Percentiles rank a stretch among this genome's conserved stretches.
These are phyloP conservation scores for Keithomyces neogunnii DNA, from an alignment of 2,329 filamentous ascomycete genomes.

Conservation along the genomic window DNA sequence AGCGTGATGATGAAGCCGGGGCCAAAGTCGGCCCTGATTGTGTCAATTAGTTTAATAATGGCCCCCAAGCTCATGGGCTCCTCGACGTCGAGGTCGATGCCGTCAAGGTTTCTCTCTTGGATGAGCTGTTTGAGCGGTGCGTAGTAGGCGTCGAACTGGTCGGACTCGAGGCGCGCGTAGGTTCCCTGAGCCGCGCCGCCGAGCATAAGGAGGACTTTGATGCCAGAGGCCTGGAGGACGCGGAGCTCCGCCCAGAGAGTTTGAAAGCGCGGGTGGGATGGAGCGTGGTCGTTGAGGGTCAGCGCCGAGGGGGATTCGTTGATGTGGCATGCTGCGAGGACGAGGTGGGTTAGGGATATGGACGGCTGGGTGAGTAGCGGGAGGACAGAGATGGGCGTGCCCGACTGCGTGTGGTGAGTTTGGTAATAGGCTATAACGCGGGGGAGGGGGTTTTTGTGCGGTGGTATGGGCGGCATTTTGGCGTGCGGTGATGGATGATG, in stretches of 20 bases:
- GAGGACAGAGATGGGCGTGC: conserved; percentile 42
- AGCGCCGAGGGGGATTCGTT: conserved; percentile 58
- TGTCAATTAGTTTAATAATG: conserved; percentile 58
- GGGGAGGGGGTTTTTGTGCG: conserved; percentile 24
- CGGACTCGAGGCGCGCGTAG: conserved; percentile 47
- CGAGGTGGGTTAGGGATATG: conserved; percentile 64
- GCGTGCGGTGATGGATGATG: not conserved
- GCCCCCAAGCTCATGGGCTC: conserved; percentile 63
- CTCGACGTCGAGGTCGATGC: conserved; percentile 73
- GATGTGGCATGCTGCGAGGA: conserved; percentile 79
- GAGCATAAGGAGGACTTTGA: conserved; percentile 80
- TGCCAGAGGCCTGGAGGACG: conserved; percentile 60
- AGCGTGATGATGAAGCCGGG: conserved; percentile 66
- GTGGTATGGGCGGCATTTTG: conserved; percentile 24
- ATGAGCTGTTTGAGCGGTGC: conserved; percentile 58
- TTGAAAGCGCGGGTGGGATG: conserved; percentile 56
- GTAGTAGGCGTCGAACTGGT: conserved; percentile 68
- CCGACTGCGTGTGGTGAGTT: conserved; percentile 39
- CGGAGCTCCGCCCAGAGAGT: conserved; percentile 73
- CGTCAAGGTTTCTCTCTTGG: conserved; percentile 52
- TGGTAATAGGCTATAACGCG: conserved; percentile 47
- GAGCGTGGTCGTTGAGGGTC: conserved; percentile 73
- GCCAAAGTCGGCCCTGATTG: conserved; percentile 62
- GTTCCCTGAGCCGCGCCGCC: conserved; percentile 76
- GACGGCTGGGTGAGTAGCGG: conserved; percentile 39